A percentile compares a stretch with the other conserved stretches of the same genome.
Conservation (phyloP, 768 basidiomycete genomes). For the Dacryopinax primogenitus region DNA sequence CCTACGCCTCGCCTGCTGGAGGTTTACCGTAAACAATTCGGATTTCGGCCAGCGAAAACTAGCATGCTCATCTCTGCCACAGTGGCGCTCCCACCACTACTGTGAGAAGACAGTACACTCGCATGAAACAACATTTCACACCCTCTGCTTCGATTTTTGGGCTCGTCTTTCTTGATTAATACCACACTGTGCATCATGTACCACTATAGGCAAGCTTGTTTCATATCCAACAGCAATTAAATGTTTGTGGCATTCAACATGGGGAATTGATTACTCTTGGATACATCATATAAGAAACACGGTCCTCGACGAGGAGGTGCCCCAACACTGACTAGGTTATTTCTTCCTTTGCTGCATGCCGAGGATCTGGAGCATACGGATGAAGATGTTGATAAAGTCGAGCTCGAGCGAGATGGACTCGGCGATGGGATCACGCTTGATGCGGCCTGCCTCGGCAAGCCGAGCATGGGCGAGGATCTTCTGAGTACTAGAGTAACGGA, state of each 20-base stretch:
- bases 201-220: neutral
- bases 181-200: neutral
- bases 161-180: neutral
- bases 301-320: neutral
- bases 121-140: neutral
- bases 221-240: neutral
- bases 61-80: neutral
- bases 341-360: constrained; percentile 51
- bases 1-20: neutral
- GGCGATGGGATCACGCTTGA: constrained; percentile 59
- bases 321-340: constrained; percentile 19
- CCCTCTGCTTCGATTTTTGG: neutral
- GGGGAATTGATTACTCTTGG: no score
- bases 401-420: constrained; percentile 70
- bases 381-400: constrained; percentile 82
- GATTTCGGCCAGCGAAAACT: neutral
- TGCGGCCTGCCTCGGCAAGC: constrained; percentile 51
- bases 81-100: neutral
- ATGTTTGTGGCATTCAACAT: neutral
- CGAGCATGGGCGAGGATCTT: constrained; percentile 70
- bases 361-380: constrained; percentile 70
- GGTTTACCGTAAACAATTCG: neutral
- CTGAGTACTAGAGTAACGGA: constrained; percentile 46
- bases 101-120: neutral
- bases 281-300: no score